Evolutionary conservation across 2,329 filamentous ascomycete genomes (phyloP), one percentile per base, ranked within the genome.

Genomic region (Cladophialophora exuberans): DNA sequence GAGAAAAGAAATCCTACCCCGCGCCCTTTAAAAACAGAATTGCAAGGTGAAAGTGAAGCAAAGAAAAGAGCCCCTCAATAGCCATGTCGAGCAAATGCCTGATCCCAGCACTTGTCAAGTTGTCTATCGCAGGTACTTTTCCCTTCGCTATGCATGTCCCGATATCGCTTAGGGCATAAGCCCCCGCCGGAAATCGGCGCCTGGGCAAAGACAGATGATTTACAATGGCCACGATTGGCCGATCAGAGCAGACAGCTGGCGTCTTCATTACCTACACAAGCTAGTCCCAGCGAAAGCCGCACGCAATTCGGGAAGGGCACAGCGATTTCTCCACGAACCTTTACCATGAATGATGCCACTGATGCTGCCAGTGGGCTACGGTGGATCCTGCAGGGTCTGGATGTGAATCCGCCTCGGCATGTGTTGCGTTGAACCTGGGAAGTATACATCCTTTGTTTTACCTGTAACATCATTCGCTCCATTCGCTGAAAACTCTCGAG

Each of bases 1-100:
- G 46, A 49, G 25, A 35, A 51, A 17, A 42, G 36, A 20, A 51
- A n/a, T n/a, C n/a, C 26, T 51, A 51, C 47, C 47, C 47, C 47
- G 47, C 47, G 38, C 13, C 36, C 26, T 42, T 51, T 51, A 51
- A 42, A 51, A 42, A 26, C 23, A 51, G 36, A 36, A 20, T 25
- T 33, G 42, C 28, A 20, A 4, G n/a, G 11, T 22, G 30, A 31
- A 41, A 31, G 47, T 33, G 36, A 42, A 35, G 35, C 18, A 36
- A 45, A 26, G 11, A 15, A 45, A 45, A 31, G 23, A 5, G 23
- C 45, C 45, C 45, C 45, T 49, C 45, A 42, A 48, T 28, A 39
- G 26, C 23, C 39, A 42, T 25, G 39, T 22, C 22, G 26, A 42
- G 13, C 38, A 25, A 42, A 42, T 42, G 26, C 38, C 38, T 23